Base-by-base conservation (phyloP, 176 grass and related monocot genomes). In the Oryza punctata region DNA sequence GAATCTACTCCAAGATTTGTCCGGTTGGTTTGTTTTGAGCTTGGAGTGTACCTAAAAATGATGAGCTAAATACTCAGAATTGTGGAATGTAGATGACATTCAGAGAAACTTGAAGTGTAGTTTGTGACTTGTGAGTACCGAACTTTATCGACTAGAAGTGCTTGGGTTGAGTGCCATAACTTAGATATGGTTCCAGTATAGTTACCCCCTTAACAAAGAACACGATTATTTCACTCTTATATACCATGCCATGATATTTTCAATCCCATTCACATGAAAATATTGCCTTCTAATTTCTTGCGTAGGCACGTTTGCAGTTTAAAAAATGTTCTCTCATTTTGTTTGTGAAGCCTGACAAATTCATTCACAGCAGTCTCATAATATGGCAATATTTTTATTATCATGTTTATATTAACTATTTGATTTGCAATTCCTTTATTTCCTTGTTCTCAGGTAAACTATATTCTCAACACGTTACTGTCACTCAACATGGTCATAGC, bases 401-500 rank as follows among this genome's bases (percentile, higher is more conserved):
- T 43, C 19, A 64, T 64, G 38, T 59, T 60, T 70, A 29, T 28
- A 13, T 76, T 25, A 73, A 67, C 35, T 69, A 75, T 63, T 45
- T 86, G 57, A 77, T 67, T 23, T 12, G 7, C 63, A 77, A 78
- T 76, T 75, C 10, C 14, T 45, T 68, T 81, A 47, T 88, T 24
- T 89, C 1, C 27, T 87, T 47, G 38, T 6, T 85, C 63, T 76
- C 80, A 97, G 95, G 88, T 96, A 72, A 94, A 99, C 81, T 99
- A 94, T 85, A 86, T 99, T 68, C 67, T 99, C 63, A 96, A 99
- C 83, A 96, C 84, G 26, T 25, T 96, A 49, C 74, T 96, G 63
- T 96, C 93, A 61, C 91, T 96, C 83, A 92, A 99, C 78, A 92
- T 96, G 97, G 97, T 99, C 61, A 87, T 99, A 87, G 97, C 93